phyloP scores from a whole-genome alignment of 2,329 filamentous ascomycete species.

The Colletotrichum sp. region DNA sequence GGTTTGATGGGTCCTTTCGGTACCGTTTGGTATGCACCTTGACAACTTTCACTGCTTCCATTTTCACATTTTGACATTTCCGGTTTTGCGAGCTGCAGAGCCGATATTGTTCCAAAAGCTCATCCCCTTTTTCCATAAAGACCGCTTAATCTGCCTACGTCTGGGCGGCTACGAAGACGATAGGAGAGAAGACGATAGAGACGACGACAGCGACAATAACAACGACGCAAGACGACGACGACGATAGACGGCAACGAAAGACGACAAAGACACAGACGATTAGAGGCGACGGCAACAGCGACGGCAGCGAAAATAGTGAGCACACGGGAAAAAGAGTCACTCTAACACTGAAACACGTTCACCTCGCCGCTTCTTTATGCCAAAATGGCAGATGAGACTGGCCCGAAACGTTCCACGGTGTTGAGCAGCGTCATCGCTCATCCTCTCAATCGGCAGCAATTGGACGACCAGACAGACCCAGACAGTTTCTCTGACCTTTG shows the following conservation, averaged over 20 bases:
- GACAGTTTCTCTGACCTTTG: background rate
- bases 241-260: background rate
- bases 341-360: background rate
- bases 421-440: background rate
- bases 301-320: background rate
- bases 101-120: accelerated
- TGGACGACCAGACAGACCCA: background rate
- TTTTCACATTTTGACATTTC: background rate
- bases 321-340: accelerated
- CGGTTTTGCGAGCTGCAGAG: background rate
- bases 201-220: background rate
- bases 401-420: background rate
- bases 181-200: background rate
- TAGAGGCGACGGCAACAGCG: background rate
- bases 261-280: background rate
- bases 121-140: background rate
- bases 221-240: too few relatives aligned
- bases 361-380: too few relatives aligned
- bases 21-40: background rate
- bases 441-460: background rate
- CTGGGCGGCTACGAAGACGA: background rate
- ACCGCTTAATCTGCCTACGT: too few relatives aligned
- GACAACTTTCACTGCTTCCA: background rate
- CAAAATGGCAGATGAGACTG: background rate
- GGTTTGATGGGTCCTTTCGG: background rate